These are phyloP conservation scores for Alternaria arbusti DNA, from an alignment of 2,329 filamentous ascomycete genomes.

Conservation along the genomic window DNA sequence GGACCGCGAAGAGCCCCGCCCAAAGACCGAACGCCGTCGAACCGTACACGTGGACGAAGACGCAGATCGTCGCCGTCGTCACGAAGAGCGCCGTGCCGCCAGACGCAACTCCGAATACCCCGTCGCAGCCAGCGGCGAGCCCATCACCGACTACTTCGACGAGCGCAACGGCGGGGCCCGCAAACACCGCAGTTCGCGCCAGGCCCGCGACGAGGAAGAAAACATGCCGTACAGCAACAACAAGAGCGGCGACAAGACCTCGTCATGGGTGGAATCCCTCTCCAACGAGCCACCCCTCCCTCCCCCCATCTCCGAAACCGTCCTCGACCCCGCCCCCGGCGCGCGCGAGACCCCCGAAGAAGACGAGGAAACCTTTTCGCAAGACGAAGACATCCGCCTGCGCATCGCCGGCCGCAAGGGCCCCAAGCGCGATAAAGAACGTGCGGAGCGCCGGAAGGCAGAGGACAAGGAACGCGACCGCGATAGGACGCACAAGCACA, in stretches of 20 bases:
- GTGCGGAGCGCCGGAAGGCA: conserved; percentile 35
- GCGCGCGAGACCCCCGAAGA: conserved; percentile 29
- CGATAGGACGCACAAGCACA: conserved; percentile 35
- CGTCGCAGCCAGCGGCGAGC: conserved; percentile 38
- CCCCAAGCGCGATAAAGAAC: conserved; percentile 39
- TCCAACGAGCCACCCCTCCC: conserved; percentile 55
- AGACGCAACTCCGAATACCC: conserved; percentile 48
- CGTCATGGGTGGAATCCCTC: conserved; percentile 57
- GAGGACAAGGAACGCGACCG: conserved; percentile 36
- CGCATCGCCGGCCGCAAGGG: conserved; percentile 41
- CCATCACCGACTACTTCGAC: conserved; percentile 54
- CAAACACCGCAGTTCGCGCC: conserved; percentile 38
- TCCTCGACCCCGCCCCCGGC: conserved; percentile 50
- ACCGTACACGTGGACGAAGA: conserved; percentile 47
- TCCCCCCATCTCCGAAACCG: conserved; percentile 54
- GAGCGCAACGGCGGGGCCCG: conserved; percentile 46
- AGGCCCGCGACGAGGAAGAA: conserved; percentile 35
- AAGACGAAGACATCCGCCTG: conserved; percentile 49
- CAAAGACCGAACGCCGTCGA: conserved; percentile 42
- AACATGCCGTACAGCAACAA: conserved; percentile 45
- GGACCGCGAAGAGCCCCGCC: conserved; percentile 37
- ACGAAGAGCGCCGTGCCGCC: conserved; percentile 52
- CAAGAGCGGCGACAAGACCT: conserved; percentile 56
- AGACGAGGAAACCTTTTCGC: conserved; percentile 45
- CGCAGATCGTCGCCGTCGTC: conserved; percentile 48